A percentile compares a stretch with the other conserved stretches of the same genome.
Evolutionary conservation across 1,284 basidiomycete species (phyloP).

Genomic region (Cutaneotrichosporon sp.): DNA sequence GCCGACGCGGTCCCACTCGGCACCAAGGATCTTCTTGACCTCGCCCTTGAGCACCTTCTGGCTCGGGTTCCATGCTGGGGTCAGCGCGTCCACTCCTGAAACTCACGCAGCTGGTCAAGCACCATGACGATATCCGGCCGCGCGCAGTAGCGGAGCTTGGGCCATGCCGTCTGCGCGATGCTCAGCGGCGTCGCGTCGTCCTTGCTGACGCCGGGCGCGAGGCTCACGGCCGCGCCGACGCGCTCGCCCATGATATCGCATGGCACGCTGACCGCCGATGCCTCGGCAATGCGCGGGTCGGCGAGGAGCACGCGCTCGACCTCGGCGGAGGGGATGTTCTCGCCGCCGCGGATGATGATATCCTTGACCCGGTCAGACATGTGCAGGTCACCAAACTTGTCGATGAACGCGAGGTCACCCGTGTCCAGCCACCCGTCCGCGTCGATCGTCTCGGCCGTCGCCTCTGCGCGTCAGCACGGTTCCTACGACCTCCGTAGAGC

Average conservation of each 20-base stretch:
- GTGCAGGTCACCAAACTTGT: slow-evolving; percentile 41
- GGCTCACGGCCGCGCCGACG: slow-evolving; percentile 41
- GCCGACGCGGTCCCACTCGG: slow-evolving; percentile 17
- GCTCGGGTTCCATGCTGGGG: slow-evolving; percentile 19
- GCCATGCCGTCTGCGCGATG: slow-evolving; percentile 16
- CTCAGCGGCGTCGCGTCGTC: slow-evolving; percentile 9
- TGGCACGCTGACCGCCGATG: slow-evolving; percentile 42
- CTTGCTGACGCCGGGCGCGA: slow-evolving; percentile 19
- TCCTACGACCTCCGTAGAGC: slow-evolving; percentile 19
- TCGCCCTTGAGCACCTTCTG: slow-evolving; percentile 24
- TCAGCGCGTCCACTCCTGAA: not conserved
- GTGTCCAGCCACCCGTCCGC: slow-evolving; percentile 47
- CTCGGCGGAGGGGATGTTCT: slow-evolving; percentile 43
- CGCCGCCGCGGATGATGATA: slow-evolving; percentile 50
- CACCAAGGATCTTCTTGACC: slow-evolving; percentile 24
- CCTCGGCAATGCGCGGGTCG: slow-evolving; percentile 39
- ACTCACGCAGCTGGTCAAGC: slow-evolving; percentile 22
- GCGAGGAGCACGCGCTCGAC: slow-evolving; percentile 46
- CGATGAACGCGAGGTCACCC: slow-evolving; percentile 42
- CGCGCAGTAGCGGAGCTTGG: slow-evolving; percentile 20
- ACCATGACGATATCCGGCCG: slow-evolving; percentile 20
- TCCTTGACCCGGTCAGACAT: slow-evolving; percentile 43
- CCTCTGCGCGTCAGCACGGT: slow-evolving; percentile 28
- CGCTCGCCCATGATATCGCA: slow-evolving; percentile 41
- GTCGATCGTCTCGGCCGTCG: slow-evolving; percentile 23